Evolutionary conservation across 495 filamentous ascomycete genomes (phyloP), one percentile per base, ranked within the genome.

Genomic region (Xylaria sp.): DNA sequence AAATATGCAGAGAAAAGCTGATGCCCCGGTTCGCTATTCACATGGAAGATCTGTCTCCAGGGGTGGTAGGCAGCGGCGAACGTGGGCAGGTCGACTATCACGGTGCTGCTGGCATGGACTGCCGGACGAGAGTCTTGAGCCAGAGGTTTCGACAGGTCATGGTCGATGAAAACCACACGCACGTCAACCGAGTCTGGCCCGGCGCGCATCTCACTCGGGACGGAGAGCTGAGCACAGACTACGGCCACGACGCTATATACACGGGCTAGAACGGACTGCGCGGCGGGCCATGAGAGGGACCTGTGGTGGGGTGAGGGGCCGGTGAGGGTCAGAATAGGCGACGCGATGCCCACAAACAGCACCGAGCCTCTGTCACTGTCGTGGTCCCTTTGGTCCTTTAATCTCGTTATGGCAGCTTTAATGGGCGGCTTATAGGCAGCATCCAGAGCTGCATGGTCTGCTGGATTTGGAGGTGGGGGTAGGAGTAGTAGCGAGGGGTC

Each of bases 161-260:
- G 87, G 70, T 92, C 88, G 58, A 96, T 77, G 35, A 97, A 84
- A 31, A 97, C 64, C 41, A 97, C 83, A 15, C 95, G 89, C 2
- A 89, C 85, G 83, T 98, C 93, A 44, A 97, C 88, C 33, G 93
- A 91, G 26, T 88, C 88, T 14, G 89, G 87, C 26, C 88, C 87
- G 72, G 80, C 81, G 65, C 81, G 78, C 14, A 80, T 90, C 87
- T 78, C 93, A 77, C 76, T 94, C 83, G 68, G 90, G 82, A 85
- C 81, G 8, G 82, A 82, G 15, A 88, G 80, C 71, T 90, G 85
- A 46, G 90, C 85, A 69, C 89, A 91, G 33, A 93, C 81, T 62
- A 90, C 81, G 46, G 89, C 88, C 74, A 96, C 82, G 53, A 98
- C 84, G 73, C 88, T 89, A 85, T 98, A 98, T 68, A 97, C 75